A percentile compares a stretch with the other conserved stretches of the same genome.
Evolutionary conservation across 2,329 filamentous ascomycete genomes (phyloP).

Genomic region (Exophiala calicioides): DNA sequence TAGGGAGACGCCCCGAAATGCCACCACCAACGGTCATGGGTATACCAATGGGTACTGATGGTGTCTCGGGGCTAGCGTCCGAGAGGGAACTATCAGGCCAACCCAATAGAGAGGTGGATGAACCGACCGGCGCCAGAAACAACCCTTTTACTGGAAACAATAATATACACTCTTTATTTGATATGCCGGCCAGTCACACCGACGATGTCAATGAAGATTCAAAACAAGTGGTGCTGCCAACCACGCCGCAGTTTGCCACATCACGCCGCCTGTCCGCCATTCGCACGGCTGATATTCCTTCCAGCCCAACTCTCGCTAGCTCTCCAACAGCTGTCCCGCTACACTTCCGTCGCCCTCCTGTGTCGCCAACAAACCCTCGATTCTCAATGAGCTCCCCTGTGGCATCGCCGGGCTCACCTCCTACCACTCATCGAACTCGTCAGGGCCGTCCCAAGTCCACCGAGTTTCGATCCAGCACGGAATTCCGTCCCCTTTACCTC

Average conservation of each 20-base stretch:
- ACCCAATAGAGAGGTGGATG: constrained; percentile 25
- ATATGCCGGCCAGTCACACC: background rate
- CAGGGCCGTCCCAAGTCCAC: constrained; percentile 52
- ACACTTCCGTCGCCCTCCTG: constrained; percentile 50
- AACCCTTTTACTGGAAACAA: background rate
- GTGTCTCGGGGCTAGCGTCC: constrained; percentile 47
- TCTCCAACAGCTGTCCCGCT: constrained; percentile 59
- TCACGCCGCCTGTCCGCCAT: constrained; percentile 25
- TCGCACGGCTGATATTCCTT: constrained; percentile 21
- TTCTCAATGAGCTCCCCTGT: constrained; percentile 38
- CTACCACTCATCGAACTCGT: constrained; percentile 39
- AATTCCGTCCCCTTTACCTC: constrained; percentile 80
- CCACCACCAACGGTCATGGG: constrained; percentile 47
- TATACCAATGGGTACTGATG: constrained; percentile 37
- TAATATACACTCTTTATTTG: too few relatives aligned
- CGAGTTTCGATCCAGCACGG: constrained; percentile 58
- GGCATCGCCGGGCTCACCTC: constrained; percentile 45
- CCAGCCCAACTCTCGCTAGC: constrained; percentile 33
- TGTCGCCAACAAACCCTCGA: constrained; percentile 39
- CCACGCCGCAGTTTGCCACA: constrained; percentile 11
- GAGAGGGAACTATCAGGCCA: constrained; percentile 25
- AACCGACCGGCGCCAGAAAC: constrained; percentile 34
- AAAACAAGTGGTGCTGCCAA: constrained; percentile 36
- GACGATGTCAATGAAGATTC: constrained; percentile 34
- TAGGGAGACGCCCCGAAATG: constrained; percentile 64